Evolutionary conservation across 2,329 filamentous ascomycete species (phyloP).

Genomic region (Colletotrichum sp.): DNA sequence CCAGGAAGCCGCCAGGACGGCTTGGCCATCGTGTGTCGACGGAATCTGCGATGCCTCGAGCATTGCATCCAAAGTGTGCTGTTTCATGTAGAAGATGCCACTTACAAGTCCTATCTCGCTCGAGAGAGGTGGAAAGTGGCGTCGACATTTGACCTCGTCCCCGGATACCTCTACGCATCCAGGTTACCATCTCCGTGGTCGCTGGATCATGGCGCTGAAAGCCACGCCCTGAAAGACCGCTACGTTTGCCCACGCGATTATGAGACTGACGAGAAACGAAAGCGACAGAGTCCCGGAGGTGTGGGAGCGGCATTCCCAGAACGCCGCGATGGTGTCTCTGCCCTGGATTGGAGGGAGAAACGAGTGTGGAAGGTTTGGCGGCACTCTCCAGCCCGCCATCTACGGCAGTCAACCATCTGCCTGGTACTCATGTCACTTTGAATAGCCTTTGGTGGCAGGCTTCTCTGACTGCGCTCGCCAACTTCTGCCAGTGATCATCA

Average conservation of each 20-base stretch:
- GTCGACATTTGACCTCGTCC: background rate
- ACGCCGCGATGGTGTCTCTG: background rate
- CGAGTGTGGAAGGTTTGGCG: conserved; percentile 11
- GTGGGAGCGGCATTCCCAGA: background rate
- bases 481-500: background rate
- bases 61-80: background rate
- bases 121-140: background rate
- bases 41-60: background rate
- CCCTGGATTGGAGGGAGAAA: conserved; percentile 16
- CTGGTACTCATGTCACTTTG: background rate
- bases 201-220: background rate
- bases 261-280: conserved; percentile 5
- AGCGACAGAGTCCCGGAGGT: background rate
- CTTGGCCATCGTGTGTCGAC: conserved; percentile 7
- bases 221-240: background rate
- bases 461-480: background rate
- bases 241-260: background rate
- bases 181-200: background rate
- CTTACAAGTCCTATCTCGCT: background rate
- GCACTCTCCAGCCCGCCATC: conserved; percentile 3
- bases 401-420: background rate
- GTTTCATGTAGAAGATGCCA: conserved; percentile 19
- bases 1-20: conserved; percentile 3
- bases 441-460: conserved; percentile 1
- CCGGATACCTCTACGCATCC: background rate